Evolutionary conservation across 1,139 yeast species (phyloP).

Genomic region (Scheffersomyces stambukii): DNA sequence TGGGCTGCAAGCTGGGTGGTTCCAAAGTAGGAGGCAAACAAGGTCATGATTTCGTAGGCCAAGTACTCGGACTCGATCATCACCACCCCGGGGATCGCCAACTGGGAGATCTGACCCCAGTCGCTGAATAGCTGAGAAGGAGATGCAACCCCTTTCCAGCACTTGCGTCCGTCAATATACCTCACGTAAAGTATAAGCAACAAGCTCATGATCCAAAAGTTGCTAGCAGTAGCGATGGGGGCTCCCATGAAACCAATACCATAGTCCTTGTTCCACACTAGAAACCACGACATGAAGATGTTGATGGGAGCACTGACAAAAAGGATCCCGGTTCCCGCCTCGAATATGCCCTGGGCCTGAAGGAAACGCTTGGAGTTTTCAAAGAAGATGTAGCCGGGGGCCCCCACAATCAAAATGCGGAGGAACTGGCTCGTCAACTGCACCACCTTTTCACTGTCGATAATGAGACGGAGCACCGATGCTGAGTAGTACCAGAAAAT

Average conservation of each 20-base stretch:
- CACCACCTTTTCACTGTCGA: constrained; percentile 61
- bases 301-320: constrained; percentile 79
- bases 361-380: constrained; percentile 79
- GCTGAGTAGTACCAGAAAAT: constrained; percentile 66
- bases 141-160: constrained; percentile 63
- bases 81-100: constrained; percentile 70
- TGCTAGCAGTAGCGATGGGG: constrained; percentile 65
- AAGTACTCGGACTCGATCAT: constrained; percentile 74
- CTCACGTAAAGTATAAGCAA: constrained; percentile 51
- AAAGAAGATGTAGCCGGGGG: constrained; percentile 80
- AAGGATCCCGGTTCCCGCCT: constrained; percentile 79
- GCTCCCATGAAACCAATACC: constrained; percentile 72
- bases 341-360: constrained; percentile 91
- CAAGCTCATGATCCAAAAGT: constrained; percentile 66
- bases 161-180: constrained; percentile 60
- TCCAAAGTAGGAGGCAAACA: constrained; percentile 76
- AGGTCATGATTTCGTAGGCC: constrained; percentile 68
- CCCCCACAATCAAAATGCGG: constrained; percentile 65
- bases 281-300: constrained; percentile 62
- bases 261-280: constrained; percentile 66
- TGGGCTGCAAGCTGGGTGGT: constrained; percentile 84
- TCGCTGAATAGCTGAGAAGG: constrained; percentile 46
- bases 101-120: constrained; percentile 55
- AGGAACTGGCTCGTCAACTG: constrained; percentile 61
- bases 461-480: constrained; percentile 43